Evolutionary conservation across 495 filamentous ascomycete genomes (phyloP).

Genomic region (Pyrenopolyporus hunteri): DNA sequence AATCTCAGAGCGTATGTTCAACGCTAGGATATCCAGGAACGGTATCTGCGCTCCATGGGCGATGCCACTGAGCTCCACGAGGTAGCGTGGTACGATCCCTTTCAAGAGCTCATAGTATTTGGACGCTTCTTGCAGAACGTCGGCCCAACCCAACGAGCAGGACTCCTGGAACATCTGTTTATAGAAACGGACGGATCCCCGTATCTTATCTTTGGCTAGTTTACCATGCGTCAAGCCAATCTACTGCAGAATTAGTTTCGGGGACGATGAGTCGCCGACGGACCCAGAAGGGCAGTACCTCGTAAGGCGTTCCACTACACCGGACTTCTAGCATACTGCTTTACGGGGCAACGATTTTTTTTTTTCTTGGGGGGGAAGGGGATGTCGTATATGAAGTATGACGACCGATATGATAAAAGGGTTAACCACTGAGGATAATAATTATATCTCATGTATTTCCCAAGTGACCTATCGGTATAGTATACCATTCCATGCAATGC

Average conservation of each 20-base stretch:
- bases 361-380: too few relatives aligned
- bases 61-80: constrained; percentile 61
- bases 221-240: constrained; percentile 38
- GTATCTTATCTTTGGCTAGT: constrained; percentile 34
- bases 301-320: constrained; percentile 41
- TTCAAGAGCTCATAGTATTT: constrained; percentile 37
- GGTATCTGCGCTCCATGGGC: constrained; percentile 62
- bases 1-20: constrained; percentile 74
- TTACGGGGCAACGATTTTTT: too few relatives aligned
- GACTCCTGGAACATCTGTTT: constrained; percentile 32
- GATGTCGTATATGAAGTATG: too few relatives aligned
- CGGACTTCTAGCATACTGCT: constrained; percentile 47
- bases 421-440: too few relatives aligned
- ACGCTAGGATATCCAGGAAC: constrained; percentile 64
- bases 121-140: constrained; percentile 35
- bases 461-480: too few relatives aligned
- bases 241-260: constrained; percentile 14
- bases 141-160: constrained; percentile 34
- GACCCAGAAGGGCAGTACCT: constrained; percentile 22
- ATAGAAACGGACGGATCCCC: constrained; percentile 39
- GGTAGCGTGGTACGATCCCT: constrained; percentile 48
- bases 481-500: too few relatives aligned
- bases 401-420: too few relatives aligned
- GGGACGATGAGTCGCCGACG: background rate
- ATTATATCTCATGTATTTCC: too few relatives aligned